Evolutionary conservation across 192 early-diverging fungal species (phyloP).

Genomic region (Cetraspora pellucida): DNA sequence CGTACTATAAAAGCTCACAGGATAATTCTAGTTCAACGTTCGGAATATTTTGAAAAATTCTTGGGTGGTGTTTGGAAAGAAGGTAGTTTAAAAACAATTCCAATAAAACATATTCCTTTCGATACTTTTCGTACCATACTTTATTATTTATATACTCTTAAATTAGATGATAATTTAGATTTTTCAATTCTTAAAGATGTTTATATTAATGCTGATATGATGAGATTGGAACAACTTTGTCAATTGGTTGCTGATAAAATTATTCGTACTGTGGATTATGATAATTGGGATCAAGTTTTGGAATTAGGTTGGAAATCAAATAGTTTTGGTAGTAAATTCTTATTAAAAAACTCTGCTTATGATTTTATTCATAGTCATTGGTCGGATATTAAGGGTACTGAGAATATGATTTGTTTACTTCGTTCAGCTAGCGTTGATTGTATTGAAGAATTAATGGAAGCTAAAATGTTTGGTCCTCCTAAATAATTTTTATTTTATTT

Average conservation of each 20-base stretch:
- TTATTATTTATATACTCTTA: constrained; percentile 30
- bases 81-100: constrained; percentile 15
- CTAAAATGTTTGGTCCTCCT: constrained; percentile 9
- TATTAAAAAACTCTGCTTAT: not conserved
- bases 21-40: constrained; percentile 15
- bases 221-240: constrained; percentile 11
- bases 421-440: not conserved
- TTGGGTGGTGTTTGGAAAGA: constrained; percentile 13
- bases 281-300: constrained; percentile 32
- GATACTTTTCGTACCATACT: constrained; percentile 8
- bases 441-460: constrained; percentile 23
- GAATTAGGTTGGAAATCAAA: constrained; percentile 14
- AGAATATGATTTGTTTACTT: constrained; percentile 3
- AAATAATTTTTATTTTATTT: constrained; percentile 13
- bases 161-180: constrained; percentile 11
- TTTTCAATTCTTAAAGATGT: constrained; percentile 17
- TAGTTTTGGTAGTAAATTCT: not conserved
- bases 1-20: constrained; percentile 29
- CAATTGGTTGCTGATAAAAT: constrained; percentile 10
- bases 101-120: constrained; percentile 10
- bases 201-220: constrained; percentile 28
- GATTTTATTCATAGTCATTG: constrained; percentile 20
- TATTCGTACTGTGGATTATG: not conserved
- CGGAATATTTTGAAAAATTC: constrained; percentile 29
- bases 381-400: not conserved